A percentile compares a stretch with the other conserved stretches of the same genome.
Conservation (phyloP, 306 rosid genomes). For the Myrica gale region DNA sequence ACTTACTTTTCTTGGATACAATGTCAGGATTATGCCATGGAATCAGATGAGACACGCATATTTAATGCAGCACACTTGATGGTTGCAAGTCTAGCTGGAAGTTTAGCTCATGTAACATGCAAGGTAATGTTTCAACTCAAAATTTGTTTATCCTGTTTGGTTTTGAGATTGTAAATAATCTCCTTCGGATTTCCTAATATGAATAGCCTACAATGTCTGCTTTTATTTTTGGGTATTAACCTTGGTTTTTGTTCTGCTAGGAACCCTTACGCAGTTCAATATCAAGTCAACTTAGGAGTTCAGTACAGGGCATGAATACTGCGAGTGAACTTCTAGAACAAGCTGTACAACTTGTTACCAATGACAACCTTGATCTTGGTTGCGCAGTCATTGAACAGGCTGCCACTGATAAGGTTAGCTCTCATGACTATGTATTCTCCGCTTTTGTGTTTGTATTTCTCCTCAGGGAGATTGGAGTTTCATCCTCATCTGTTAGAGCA, state of each 20-base stretch:
- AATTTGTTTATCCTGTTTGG: conserved; percentile 13
- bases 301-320: conserved; percentile 66
- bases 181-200: conserved; percentile 3
- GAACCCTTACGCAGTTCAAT: conserved; percentile 86
- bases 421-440: conserved; percentile 15
- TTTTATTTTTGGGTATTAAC: conserved; percentile 17
- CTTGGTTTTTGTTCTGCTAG: conserved; percentile 42
- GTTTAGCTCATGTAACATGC: conserved; percentile 98
- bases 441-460: conserved; percentile 9
- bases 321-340: conserved; percentile 77
- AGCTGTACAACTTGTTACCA: conserved; percentile 91
- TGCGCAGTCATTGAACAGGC: conserved; percentile 97
- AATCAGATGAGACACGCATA: conserved; percentile 93
- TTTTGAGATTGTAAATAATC: background rate
- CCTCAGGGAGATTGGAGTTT: background rate
- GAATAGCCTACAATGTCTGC: background rate
- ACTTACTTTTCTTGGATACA: conserved; percentile 18
- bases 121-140: conserved; percentile 50
- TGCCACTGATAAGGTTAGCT: conserved; percentile 89
- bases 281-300: conserved; percentile 73
- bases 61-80: conserved; percentile 93
- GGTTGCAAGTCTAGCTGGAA: conserved; percentile 98
- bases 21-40: conserved; percentile 93
- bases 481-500: background rate
- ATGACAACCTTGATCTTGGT: conserved; percentile 98